These are phyloP conservation scores for Coniochaeta ligniaria DNA, from an alignment of 2,329 filamentous ascomycete species.

Conservation along the genomic window DNA sequence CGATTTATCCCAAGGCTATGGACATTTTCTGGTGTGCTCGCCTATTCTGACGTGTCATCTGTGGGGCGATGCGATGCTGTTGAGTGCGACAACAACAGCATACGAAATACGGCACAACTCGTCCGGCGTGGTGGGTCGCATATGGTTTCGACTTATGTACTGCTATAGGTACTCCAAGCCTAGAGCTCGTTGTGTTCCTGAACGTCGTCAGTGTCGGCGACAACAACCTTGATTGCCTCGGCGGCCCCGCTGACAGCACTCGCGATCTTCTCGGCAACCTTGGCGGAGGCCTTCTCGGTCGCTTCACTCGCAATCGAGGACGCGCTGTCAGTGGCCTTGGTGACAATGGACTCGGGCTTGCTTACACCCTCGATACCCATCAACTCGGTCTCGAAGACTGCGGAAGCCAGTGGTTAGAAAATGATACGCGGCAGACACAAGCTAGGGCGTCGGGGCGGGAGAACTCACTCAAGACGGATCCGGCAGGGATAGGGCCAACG, in stretches of 20 bases:
- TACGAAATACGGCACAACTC: background rate
- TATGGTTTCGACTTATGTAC: background rate
- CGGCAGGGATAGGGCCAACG: slow-evolving; percentile 77
- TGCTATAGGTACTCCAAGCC: slow-evolving; percentile 3
- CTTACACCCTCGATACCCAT: slow-evolving; percentile 72
- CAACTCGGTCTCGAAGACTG: slow-evolving; percentile 88
- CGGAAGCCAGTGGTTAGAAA: background rate
- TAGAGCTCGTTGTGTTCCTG: slow-evolving; percentile 57
- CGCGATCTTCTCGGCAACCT: slow-evolving; percentile 37
- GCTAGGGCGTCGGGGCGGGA: background rate
- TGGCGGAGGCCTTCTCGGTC: slow-evolving; percentile 26
- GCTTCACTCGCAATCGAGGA: slow-evolving; percentile 14
- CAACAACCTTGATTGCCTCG: slow-evolving; percentile 42
- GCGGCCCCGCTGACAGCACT: slow-evolving; percentile 38
- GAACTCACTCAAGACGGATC: slow-evolving; percentile 60
- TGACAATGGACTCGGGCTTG: slow-evolving; percentile 37
- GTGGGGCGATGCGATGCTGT: background rate
- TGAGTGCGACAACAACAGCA: background rate
- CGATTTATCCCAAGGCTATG: background rate
- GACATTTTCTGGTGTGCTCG: background rate
- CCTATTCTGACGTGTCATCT: background rate
- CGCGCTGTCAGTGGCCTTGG: slow-evolving; percentile 25
- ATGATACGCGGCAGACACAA: slow-evolving; percentile 4
- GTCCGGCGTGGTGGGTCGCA: background rate
- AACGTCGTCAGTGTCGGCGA: slow-evolving; percentile 46